phyloP scores from a whole-genome alignment of 78 protist genomes.

The Dictyostelium capitatum region DNA sequence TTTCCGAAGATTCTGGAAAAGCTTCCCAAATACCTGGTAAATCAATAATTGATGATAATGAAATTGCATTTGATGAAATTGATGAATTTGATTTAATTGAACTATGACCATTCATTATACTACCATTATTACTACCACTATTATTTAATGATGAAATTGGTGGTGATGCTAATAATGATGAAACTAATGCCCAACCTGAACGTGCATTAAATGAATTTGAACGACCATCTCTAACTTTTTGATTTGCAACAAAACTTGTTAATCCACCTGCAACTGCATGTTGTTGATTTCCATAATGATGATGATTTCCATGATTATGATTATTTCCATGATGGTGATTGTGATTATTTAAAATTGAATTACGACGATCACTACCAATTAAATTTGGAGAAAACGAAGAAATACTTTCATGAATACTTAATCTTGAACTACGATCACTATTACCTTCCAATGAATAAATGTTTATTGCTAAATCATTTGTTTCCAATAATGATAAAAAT shows the following conservation, averaged over 20 bases:
- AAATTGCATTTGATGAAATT: not conserved
- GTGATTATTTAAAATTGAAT: not conserved
- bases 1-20: constrained; percentile 26
- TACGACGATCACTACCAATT: not conserved
- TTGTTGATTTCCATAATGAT: not conserved
- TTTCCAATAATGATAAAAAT: constrained; percentile 44
- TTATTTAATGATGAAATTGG: not conserved
- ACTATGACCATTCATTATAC: not conserved
- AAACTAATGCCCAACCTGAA: constrained; percentile 57
- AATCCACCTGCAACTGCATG: not conserved
- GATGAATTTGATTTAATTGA: constrained; percentile 14
- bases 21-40: constrained; percentile 38
- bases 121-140: not conserved
- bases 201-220: constrained; percentile 73
- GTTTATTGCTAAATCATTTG: constrained; percentile 56
- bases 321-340: not conserved
- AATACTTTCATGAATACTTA: not conserved
- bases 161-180: constrained; percentile 19
- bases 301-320: not conserved
- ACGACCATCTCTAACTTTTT: constrained; percentile 50
- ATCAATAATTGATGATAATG: not conserved
- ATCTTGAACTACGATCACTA: not conserved
- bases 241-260: constrained; percentile 24
- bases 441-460: constrained; percentile 13
- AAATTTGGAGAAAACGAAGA: not conserved